A percentile compares a stretch with the other conserved stretches of the same genome.
Evolutionary conservation across 768 basidiomycete genomes (phyloP).

Genomic region (Amanita jacksonii): DNA sequence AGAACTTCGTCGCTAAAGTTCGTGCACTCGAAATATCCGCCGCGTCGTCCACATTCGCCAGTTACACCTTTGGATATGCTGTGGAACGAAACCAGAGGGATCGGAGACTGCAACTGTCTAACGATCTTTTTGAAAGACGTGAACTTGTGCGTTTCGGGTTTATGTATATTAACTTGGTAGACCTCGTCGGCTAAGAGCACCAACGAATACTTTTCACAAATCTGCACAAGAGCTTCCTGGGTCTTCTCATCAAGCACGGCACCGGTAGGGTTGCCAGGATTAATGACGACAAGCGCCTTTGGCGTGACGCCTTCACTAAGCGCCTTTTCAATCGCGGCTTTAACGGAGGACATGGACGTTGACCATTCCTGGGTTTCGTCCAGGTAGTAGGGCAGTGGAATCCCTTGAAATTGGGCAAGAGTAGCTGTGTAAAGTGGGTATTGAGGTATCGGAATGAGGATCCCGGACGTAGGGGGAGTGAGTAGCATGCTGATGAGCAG

Average conservation of each 20-base stretch:
- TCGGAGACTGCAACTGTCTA: conserved; percentile 49
- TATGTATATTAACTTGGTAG: conserved; percentile 92
- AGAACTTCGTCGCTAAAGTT: conserved; percentile 73
- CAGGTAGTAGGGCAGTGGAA: conserved; percentile 80
- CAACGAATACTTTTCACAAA: conserved; percentile 80
- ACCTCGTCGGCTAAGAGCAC: conserved; percentile 96
- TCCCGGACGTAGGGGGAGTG: conserved; percentile 52
- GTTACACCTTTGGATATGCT: conserved; percentile 94
- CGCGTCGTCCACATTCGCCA: conserved; percentile 95
- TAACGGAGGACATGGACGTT: conserved; percentile 61
- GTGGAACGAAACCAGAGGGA: conserved; percentile 92
- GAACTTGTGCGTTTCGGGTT: conserved; percentile 59
- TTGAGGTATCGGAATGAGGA: conserved; percentile 96
- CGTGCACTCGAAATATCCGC: conserved; percentile 90
- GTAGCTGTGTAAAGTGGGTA: conserved; percentile 97
- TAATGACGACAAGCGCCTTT: conserved; percentile 92
- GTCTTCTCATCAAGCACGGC: conserved; percentile 64
- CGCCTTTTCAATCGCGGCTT: conserved; percentile 57
- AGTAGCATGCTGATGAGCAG: conserved; percentile 77
- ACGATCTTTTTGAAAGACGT: conserved; percentile 91
- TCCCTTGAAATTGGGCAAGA: conserved; percentile 77
- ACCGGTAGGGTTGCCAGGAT: conserved; percentile 97
- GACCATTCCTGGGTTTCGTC: conserved; percentile 79
- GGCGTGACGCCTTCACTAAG: conserved; percentile 49
- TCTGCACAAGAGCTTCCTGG: conserved; percentile 64